Conservation (phyloP, 1,284 basidiomycete species). For the Lignosus rhinocerotis region DNA sequence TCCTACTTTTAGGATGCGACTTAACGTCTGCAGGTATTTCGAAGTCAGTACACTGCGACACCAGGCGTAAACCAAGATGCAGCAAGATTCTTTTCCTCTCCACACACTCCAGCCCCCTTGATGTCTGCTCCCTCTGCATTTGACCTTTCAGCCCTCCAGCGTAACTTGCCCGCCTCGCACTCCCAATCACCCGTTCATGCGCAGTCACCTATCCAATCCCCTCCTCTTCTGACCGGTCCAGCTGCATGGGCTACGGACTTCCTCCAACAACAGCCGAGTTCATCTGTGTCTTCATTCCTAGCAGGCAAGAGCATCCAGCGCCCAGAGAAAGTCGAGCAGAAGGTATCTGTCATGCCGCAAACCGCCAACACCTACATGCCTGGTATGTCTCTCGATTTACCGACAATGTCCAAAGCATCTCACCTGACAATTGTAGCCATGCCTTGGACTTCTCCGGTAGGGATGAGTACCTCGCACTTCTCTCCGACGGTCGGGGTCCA, state of each 20-base stretch:
- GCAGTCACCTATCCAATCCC: conserved; percentile 27
- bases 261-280: conserved; percentile 36
- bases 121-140: conserved; percentile 43
- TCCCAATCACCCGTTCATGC: conserved; percentile 33
- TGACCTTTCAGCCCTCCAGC: conserved; percentile 58
- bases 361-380: conserved; percentile 6
- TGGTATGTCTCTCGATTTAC: conserved; percentile 4
- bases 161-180: conserved; percentile 46
- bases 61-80: conserved; percentile 62
- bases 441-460: conserved; percentile 11
- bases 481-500: conserved; percentile 15
- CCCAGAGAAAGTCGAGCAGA: conserved; percentile 15
- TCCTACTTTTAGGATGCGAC: neutral
- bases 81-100: conserved; percentile 61
- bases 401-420: neutral
- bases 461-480: conserved; percentile 9
- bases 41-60: conserved; percentile 47
- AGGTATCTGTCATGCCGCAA: conserved; percentile 6
- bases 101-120: conserved; percentile 34
- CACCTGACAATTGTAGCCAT: conserved; percentile 4
- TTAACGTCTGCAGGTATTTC: conserved; percentile 51
- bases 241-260: conserved; percentile 68
- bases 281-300: conserved; percentile 1
- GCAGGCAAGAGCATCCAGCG: conserved; percentile 1
- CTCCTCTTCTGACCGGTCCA: conserved; percentile 18